Evolutionary conservation across 495 filamentous ascomycete species (phyloP).

Genomic region (Talaromyces nanjingensis): DNA sequence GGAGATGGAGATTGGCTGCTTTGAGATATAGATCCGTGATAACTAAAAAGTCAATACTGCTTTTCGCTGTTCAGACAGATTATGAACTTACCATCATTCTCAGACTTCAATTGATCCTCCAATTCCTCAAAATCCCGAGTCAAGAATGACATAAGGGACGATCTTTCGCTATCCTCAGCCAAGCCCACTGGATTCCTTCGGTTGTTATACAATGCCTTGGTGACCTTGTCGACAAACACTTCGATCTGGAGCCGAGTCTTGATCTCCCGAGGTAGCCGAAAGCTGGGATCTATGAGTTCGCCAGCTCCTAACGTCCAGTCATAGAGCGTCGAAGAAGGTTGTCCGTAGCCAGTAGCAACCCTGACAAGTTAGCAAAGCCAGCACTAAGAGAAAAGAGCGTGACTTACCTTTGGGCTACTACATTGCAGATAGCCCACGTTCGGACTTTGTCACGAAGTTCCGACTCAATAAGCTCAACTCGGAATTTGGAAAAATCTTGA

Average conservation of each 20-base stretch:
- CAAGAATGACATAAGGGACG: conserved; percentile 55
- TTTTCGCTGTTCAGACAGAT: conserved; percentile 10
- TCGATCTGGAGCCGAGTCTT: conserved; percentile 69
- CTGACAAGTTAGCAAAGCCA: conserved; percentile 31
- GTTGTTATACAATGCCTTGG: conserved; percentile 76
- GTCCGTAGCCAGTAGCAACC: conserved; percentile 84
- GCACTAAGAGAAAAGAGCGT: background rate
- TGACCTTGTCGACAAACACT: conserved; percentile 79
- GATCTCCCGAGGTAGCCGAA: conserved; percentile 59
- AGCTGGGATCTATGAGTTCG: conserved; percentile 56
- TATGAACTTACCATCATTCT: conserved; percentile 34
- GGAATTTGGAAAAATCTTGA: conserved; percentile 81
- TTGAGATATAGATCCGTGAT: conserved; percentile 68
- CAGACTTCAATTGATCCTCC: conserved; percentile 34
- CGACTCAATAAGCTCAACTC: conserved; percentile 75
- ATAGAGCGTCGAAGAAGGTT: conserved; percentile 81
- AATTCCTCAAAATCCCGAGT: conserved; percentile 46
- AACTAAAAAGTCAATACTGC: conserved; percentile 37
- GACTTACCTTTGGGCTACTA: conserved; percentile 72
- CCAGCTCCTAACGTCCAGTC: conserved; percentile 73
- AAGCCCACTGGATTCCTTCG: conserved; percentile 67
- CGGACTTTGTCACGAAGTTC: conserved; percentile 78
- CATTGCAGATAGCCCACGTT: conserved; percentile 90
- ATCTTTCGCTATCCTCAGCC: conserved; percentile 61
- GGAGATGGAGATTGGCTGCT: conserved; percentile 75